Conservation (phyloP, 2,329 filamentous ascomycete species). For the Capronia coronata region DNA sequence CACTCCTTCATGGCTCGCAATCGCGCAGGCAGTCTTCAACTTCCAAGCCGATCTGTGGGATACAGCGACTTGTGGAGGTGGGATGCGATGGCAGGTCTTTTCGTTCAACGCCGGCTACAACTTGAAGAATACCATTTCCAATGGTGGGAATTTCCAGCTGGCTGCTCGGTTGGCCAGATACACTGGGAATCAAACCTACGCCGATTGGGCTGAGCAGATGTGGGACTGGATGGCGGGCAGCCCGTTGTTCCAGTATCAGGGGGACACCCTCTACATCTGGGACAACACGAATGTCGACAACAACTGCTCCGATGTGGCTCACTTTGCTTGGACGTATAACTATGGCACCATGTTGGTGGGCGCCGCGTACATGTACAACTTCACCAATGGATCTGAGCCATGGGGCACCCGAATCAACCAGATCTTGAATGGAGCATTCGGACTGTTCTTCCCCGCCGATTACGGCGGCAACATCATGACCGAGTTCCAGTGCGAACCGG, state of each 20-base stretch:
- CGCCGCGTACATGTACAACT: conserved; percentile 63
- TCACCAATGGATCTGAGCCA: conserved; percentile 45
- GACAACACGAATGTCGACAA: conserved; percentile 53
- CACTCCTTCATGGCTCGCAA: conserved; percentile 62
- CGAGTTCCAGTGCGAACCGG: conserved; percentile 61
- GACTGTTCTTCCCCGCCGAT: conserved; percentile 46
- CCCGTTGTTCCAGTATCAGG: conserved; percentile 49
- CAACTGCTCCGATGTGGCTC: conserved; percentile 57
- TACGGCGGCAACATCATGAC: conserved; percentile 51
- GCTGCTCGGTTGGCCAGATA: conserved; percentile 39
- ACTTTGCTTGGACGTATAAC: conserved; percentile 60
- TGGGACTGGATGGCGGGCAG: conserved; percentile 49
- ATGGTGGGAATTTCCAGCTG: conserved; percentile 48
- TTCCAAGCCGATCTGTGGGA: conserved; percentile 67
- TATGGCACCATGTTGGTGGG: conserved; percentile 55
- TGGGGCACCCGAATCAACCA: conserved; percentile 55
- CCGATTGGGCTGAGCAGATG: conserved; percentile 35
- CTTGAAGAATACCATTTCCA: conserved; percentile 49
- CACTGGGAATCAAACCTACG: conserved; percentile 37
- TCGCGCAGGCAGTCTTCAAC: conserved; percentile 72
- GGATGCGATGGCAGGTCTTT: conserved; percentile 75
- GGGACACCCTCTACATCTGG: conserved; percentile 51
- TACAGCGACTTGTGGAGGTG: conserved; percentile 57
- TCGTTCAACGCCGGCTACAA: conserved; percentile 46
- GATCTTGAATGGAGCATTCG: conserved; percentile 46